Conservation (phyloP, 352 stramenopile genomes). For the Aphanomyces astaci region DNA sequence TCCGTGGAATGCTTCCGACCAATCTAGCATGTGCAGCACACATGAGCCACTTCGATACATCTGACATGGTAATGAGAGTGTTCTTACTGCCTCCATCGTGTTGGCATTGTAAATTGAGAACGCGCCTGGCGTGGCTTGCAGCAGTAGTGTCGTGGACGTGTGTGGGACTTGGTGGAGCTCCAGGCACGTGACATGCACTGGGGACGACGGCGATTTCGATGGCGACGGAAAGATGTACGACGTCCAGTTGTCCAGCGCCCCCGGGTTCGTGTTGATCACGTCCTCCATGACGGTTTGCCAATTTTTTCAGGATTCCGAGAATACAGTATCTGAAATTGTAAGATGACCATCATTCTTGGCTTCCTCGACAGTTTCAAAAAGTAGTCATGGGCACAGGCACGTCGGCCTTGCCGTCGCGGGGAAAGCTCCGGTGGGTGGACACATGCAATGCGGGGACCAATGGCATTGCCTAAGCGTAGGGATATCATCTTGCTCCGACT, state of each 20-base stretch:
- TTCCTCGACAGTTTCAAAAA: background rate
- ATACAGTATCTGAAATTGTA: background rate
- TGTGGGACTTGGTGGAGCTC: constrained; percentile 15
- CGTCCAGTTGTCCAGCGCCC: constrained; percentile 17
- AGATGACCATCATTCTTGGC: background rate
- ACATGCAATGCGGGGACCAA: background rate
- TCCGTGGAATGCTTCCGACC: constrained; percentile 10
- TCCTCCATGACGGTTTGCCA: background rate
- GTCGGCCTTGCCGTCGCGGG: background rate
- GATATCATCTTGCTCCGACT: constrained; percentile 8
- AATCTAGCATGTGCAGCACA: too few relatives aligned
- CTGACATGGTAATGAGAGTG: too few relatives aligned
- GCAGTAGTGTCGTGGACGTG: constrained; percentile 2
- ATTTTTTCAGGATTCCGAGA: background rate
- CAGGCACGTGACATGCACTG: constrained; percentile 28
- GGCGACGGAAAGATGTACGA: constrained; percentile 51
- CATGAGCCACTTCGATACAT: too few relatives aligned
- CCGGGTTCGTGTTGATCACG: constrained; percentile 1
- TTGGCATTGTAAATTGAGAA: constrained; percentile 13
- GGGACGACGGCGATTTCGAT: constrained; percentile 35
- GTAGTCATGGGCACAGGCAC: background rate
- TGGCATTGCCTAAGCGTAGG: background rate
- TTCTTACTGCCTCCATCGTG: constrained; percentile 11
- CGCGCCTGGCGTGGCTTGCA: constrained; percentile 10
- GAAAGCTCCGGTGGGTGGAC: background rate